Percentiles rank a stretch among this genome's conserved stretches.
Evolutionary conservation across 495 filamentous ascomycete genomes (phyloP).

Genomic region (Cercophora scortea): DNA sequence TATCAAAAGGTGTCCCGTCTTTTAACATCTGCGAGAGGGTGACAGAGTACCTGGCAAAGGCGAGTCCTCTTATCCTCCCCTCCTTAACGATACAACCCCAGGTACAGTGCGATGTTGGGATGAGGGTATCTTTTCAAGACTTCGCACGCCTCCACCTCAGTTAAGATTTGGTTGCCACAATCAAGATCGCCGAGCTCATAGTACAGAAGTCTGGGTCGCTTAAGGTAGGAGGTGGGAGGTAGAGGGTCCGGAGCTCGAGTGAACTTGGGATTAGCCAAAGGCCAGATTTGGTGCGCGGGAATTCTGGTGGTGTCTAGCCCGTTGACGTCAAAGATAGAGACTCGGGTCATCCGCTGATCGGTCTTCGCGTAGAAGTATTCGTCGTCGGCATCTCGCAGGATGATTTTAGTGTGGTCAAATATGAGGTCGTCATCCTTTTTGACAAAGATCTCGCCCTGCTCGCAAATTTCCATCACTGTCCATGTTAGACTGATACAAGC

Average conservation of each 20-base stretch:
- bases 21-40: neutral
- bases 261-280: neutral
- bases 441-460: conserved; percentile 1
- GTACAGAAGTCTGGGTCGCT: neutral
- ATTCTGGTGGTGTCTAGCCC: neutral
- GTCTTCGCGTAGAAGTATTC: conserved; percentile 3
- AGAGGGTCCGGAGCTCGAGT: neutral
- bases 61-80: conserved; percentile 2
- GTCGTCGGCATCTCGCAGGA: conserved; percentile 1
- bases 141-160: neutral
- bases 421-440: conserved; percentile 1
- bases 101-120: neutral
- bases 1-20: neutral
- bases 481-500: neutral
- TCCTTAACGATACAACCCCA: neutral
- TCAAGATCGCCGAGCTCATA: neutral
- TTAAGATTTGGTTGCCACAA: neutral
- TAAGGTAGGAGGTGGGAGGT: neutral
- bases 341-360: neutral
- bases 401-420: conserved; percentile 1
- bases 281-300: neutral
- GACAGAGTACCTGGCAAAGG: neutral
- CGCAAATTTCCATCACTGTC: conserved; percentile 1
- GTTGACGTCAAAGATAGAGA: neutral
- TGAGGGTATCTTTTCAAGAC: neutral